Percentiles rank a stretch among this genome's conserved stretches.
These are phyloP conservation scores for Shiraia sp. DNA, from an alignment of 2,329 filamentous ascomycete genomes.

Conservation along the genomic window DNA sequence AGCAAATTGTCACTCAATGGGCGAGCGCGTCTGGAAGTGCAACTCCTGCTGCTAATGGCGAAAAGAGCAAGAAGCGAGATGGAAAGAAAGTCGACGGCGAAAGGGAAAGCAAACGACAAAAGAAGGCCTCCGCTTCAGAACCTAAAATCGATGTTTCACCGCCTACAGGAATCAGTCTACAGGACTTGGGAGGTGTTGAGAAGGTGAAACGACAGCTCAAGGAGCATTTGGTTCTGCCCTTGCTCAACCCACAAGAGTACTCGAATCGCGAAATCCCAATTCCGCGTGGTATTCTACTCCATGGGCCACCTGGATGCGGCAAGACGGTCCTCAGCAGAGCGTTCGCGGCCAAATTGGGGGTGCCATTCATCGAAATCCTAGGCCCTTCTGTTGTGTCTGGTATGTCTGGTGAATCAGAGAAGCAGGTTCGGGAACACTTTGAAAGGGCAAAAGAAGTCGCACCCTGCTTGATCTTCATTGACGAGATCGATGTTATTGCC, in stretches of 20 bases:
- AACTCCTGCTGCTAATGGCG: constrained; percentile 34
- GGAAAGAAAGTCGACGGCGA: constrained; percentile 63
- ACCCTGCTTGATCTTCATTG: constrained; percentile 88
- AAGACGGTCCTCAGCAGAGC: constrained; percentile 85
- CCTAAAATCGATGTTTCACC: constrained; percentile 64
- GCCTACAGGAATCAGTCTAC: constrained; percentile 68
- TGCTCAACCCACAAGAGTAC: constrained; percentile 70
- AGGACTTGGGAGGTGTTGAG: constrained; percentile 77
- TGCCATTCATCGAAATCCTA: constrained; percentile 80
- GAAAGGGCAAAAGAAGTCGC: constrained; percentile 85
- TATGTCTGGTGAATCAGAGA: constrained; percentile 88
- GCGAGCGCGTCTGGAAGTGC: constrained; percentile 31
- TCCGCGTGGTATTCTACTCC: constrained; percentile 74
- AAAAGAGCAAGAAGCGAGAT: constrained; percentile 50
- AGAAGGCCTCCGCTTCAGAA: constrained; percentile 44
- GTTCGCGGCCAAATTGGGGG: constrained; percentile 73
- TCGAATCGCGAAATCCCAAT: constrained; percentile 68
- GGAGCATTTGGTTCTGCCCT: constrained; percentile 72
- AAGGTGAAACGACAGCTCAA: constrained; percentile 70
- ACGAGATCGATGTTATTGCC: constrained; percentile 89
- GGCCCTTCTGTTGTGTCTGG: constrained; percentile 81
- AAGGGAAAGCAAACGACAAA: constrained; percentile 67
- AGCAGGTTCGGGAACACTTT: constrained; percentile 81
- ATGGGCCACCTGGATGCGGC: constrained; percentile 83
- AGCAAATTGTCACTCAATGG: constrained; percentile 65